These are phyloP conservation scores for Flaveria ramosissima DNA, from an alignment of 129 eudicot species.

Conservation along the genomic window DNA sequence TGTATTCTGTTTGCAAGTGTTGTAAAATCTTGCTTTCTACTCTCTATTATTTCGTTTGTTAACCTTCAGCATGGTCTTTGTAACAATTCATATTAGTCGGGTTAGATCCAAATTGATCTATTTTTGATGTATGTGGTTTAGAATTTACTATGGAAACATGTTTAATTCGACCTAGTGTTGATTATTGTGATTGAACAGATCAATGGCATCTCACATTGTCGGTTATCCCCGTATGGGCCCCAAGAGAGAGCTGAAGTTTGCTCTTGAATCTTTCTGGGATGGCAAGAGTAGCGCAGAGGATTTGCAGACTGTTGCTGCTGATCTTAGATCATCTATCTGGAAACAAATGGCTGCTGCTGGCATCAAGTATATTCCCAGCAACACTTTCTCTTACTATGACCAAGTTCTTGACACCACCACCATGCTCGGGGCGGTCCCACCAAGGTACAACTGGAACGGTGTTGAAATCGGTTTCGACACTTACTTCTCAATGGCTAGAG, in stretches of 20 bases:
- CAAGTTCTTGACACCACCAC: slow-evolving; percentile 96
- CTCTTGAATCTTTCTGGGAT: slow-evolving; percentile 99
- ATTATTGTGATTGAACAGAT: slow-evolving; percentile 35
- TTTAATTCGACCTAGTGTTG: background rate
- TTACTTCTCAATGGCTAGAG: slow-evolving; percentile 99
- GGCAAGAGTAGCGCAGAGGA: slow-evolving; percentile 94
- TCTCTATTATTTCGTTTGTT: background rate
- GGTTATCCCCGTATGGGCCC: slow-evolving; percentile 99
- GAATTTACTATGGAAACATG: background rate
- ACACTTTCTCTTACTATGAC: slow-evolving; percentile 91
- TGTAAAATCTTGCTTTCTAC: background rate
- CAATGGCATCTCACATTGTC: slow-evolving; percentile 97
- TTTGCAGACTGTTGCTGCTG: slow-evolving; percentile 78
- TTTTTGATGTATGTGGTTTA: background rate
- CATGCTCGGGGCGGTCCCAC: slow-evolving; percentile 96
- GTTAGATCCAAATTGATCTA: background rate
- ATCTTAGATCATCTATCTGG: slow-evolving; percentile 96
- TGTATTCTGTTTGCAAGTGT: background rate
- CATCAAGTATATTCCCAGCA: slow-evolving; percentile 96
- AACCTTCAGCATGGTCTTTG: background rate
- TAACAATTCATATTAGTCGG: background rate
- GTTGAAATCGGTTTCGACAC: slow-evolving; percentile 95
- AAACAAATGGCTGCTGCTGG: slow-evolving; percentile 93
- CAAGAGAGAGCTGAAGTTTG: slow-evolving; percentile 94
- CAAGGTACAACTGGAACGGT: slow-evolving; percentile 88